Conservation (phyloP, 1,284 basidiomycete species). For the Melampsora americana region DNA sequence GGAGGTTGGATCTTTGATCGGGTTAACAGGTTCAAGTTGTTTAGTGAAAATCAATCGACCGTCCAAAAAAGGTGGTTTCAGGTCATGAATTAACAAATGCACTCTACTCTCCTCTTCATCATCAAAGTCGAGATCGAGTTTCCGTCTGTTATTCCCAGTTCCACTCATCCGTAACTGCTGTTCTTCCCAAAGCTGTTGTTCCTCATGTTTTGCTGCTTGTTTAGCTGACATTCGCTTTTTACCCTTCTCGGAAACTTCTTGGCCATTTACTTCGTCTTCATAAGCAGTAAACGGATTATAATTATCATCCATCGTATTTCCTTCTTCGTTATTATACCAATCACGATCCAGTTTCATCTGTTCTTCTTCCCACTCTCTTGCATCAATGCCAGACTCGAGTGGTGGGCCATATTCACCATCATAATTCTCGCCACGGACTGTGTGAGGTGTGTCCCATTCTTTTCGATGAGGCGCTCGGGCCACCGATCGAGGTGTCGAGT, state of each 20-base stretch:
- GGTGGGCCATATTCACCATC: slow-evolving; percentile 62
- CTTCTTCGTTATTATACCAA: slow-evolving; percentile 88
- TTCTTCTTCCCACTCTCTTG: slow-evolving; percentile 90
- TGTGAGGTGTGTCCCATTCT: slow-evolving; percentile 68
- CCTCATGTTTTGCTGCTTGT: slow-evolving; percentile 65
- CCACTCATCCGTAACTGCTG: slow-evolving; percentile 96
- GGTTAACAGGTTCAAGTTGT: slow-evolving; percentile 95
- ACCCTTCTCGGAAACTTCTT: slow-evolving; percentile 21
- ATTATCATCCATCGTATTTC: slow-evolving; percentile 66
- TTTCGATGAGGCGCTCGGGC: slow-evolving; percentile 44
- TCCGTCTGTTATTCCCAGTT: slow-evolving; percentile 64
- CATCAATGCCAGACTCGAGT: slow-evolving; percentile 51
- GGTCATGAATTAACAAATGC: slow-evolving; percentile 92
- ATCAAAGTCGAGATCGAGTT: slow-evolving; percentile 78
- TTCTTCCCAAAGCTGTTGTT: slow-evolving; percentile 97
- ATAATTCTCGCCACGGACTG: slow-evolving; percentile 59
- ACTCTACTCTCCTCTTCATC: slow-evolving; percentile 88
- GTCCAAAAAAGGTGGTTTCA: slow-evolving; percentile 96
- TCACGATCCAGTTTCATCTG: slow-evolving; percentile 81
- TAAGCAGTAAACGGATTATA: slow-evolving; percentile 31
- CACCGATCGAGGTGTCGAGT: slow-evolving; percentile 47
- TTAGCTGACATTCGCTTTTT: slow-evolving; percentile 48
- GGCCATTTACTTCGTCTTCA: slow-evolving; percentile 25
- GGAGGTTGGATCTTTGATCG: slow-evolving; percentile 85
- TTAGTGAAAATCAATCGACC: slow-evolving; percentile 93